Percentiles rank a stretch among this genome's conserved stretches.
phyloP scores from a whole-genome alignment of 2,329 filamentous ascomycete genomes.

The Alternaria angustiovoidea region DNA sequence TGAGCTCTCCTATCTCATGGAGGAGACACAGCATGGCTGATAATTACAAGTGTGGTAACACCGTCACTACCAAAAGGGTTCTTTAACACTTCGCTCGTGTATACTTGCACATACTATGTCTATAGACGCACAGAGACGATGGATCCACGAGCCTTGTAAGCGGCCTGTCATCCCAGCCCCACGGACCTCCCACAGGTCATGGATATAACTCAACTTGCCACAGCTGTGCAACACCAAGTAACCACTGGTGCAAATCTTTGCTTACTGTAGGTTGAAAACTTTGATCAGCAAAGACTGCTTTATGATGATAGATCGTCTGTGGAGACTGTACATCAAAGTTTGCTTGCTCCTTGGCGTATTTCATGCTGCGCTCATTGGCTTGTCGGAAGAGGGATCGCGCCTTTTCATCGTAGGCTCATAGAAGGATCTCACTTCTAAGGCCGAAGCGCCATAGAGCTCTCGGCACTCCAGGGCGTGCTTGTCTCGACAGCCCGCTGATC shows the following conservation, averaged over 20 bases:
- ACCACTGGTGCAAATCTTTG: conserved; percentile 1
- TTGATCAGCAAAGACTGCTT: background rate
- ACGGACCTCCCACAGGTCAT: background rate
- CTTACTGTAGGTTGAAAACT: background rate
- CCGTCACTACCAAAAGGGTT: conserved; percentile 17
- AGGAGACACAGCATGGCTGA: conserved; percentile 21
- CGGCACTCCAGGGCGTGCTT: background rate
- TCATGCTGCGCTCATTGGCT: background rate
- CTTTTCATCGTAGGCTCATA: background rate
- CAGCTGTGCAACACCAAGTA: conserved; percentile 5
- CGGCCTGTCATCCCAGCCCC: conserved; percentile 18
- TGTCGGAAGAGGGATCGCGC: background rate
- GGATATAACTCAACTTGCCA: background rate
- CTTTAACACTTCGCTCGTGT: conserved; percentile 11
- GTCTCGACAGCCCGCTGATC: background rate
- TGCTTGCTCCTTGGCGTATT: conserved; percentile 20
- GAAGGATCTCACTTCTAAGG: background rate
- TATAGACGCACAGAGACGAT: conserved; percentile 3
- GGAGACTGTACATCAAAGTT: conserved; percentile 9
- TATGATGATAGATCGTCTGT: conserved; percentile 6
- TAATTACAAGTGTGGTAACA: conserved; percentile 13
- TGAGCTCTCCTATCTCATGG: background rate
- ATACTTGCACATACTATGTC: background rate
- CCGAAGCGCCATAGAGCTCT: background rate
- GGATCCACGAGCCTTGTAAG: conserved; percentile 23